Conservation (phyloP, 179 eudicot species). For the Spergularia azorica region DNA sequence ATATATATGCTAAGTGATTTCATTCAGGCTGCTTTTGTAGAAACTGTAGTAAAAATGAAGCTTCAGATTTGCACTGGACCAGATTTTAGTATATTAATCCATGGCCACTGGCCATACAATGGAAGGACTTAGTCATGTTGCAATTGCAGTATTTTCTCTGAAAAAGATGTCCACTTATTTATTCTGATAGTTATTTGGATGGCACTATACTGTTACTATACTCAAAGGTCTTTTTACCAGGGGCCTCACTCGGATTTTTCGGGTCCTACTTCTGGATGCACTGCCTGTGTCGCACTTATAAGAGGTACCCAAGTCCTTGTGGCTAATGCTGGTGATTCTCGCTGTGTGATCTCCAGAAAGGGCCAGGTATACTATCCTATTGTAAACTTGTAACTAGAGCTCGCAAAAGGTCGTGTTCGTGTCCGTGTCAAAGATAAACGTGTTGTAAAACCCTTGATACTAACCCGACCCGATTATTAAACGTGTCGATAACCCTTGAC, state of each 20-base stretch:
- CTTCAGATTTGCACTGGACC: too few species aligned
- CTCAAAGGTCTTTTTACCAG: conserved; percentile 36
- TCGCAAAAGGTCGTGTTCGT: too few species aligned
- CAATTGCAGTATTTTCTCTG: background rate
- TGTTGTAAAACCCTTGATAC: too few species aligned
- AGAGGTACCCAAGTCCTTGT: conserved; percentile 72
- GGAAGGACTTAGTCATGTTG: background rate
- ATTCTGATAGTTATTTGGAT: too few species aligned
- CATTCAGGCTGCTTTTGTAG: too few species aligned
- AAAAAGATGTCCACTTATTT: background rate
- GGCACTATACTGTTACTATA: conserved; percentile 4
- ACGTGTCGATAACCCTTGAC: too few species aligned
- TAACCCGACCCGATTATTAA: too few species aligned
- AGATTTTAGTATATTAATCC: background rate
- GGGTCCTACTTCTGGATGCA: conserved; percentile 94
- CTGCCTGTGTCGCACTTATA: conserved; percentile 84
- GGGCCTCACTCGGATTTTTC: conserved; percentile 96
- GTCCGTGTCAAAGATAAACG: too few species aligned
- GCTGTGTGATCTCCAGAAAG: conserved; percentile 88
- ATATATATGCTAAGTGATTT: background rate
- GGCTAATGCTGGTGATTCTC: conserved; percentile 98
- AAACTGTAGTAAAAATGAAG: too few species aligned
- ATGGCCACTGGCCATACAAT: background rate
- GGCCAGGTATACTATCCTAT: conserved; percentile 64
- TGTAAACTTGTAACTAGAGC: too few species aligned